Percentiles rank a stretch among this genome's conserved stretches.
These are phyloP conservation scores for Hymenoscyphus salicellus DNA, from an alignment of 2,329 filamentous ascomycete species.

Conservation along the genomic window DNA sequence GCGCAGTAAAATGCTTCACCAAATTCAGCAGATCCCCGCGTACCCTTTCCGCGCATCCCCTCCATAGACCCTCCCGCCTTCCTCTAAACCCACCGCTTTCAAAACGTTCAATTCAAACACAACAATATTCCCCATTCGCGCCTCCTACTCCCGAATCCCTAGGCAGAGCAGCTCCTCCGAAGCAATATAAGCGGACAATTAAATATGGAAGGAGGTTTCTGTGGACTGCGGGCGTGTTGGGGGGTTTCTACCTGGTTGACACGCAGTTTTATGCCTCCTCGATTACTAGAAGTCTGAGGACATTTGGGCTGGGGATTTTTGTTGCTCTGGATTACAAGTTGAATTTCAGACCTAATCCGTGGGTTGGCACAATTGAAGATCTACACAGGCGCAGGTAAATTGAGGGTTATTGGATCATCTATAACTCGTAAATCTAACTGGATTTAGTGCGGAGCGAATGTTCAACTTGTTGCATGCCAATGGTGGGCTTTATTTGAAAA, in stretches of 20 bases:
- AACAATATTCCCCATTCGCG: constrained; percentile 60
- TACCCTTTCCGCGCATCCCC: neutral
- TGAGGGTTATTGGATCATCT: neutral
- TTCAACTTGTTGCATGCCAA: constrained; percentile 80
- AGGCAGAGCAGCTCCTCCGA: constrained; percentile 67
- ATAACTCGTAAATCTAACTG: neutral
- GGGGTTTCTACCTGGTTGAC: constrained; percentile 66
- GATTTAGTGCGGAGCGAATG: constrained; percentile 69
- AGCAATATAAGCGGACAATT: constrained; percentile 65
- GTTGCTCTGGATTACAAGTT: constrained; percentile 94
- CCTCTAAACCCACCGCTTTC: constrained; percentile 7
- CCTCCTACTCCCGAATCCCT: constrained; percentile 79
- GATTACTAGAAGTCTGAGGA: constrained; percentile 73
- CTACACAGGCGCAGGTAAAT: constrained; percentile 62
- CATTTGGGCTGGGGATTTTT: constrained; percentile 74
- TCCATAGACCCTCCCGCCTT: neutral
- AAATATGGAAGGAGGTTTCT: constrained; percentile 76
- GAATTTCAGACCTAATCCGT: constrained; percentile 82
- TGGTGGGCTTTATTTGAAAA: constrained; percentile 93
- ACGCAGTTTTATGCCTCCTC: constrained; percentile 74
- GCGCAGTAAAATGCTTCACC: constrained; percentile 26
- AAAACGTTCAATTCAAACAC: constrained; percentile 34
- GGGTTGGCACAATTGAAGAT: constrained; percentile 68
- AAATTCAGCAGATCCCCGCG: constrained; percentile 2
- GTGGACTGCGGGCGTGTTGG: constrained; percentile 57